These are phyloP conservation scores for Penicillium polonicum DNA, from an alignment of 2,329 filamentous ascomycete species.

Conservation along the genomic window DNA sequence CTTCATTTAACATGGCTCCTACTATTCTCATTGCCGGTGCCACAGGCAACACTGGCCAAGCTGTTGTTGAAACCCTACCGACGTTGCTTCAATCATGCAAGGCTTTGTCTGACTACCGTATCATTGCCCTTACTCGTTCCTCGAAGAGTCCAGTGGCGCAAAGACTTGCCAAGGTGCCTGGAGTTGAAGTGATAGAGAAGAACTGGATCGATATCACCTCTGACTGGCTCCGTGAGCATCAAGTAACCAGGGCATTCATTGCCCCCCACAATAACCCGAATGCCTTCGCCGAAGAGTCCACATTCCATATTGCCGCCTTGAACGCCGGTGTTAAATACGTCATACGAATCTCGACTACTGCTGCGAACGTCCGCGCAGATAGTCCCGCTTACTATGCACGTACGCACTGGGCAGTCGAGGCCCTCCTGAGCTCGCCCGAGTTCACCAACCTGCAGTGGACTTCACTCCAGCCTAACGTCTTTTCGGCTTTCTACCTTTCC, in stretches of 20 bases:
- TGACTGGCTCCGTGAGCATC: constrained; percentile 42
- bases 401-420: constrained; percentile 45
- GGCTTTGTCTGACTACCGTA: constrained; percentile 17
- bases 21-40: constrained; percentile 40
- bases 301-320: constrained; percentile 37
- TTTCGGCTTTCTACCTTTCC: constrained; percentile 24
- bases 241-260: constrained; percentile 42
- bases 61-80: constrained; percentile 30
- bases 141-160: constrained; percentile 18
- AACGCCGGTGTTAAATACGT: constrained; percentile 44
- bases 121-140: constrained; percentile 38
- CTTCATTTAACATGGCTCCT: constrained; percentile 31
- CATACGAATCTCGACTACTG: constrained; percentile 45
- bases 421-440: constrained; percentile 37
- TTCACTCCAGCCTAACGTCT: constrained; percentile 43
- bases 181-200: constrained; percentile 37
- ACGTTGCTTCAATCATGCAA: constrained; percentile 21
- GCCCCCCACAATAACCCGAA: constrained; percentile 39
- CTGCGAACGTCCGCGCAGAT: constrained; percentile 39
- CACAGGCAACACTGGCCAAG: constrained; percentile 41
- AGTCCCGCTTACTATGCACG: constrained; percentile 38
- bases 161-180: constrained; percentile 33
- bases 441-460: constrained; percentile 41
- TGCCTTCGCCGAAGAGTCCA: constrained; percentile 45
- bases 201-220: constrained; percentile 42